Conservation (phyloP, 441 rosid genomes). For the Adansonia rubrostipa region DNA sequence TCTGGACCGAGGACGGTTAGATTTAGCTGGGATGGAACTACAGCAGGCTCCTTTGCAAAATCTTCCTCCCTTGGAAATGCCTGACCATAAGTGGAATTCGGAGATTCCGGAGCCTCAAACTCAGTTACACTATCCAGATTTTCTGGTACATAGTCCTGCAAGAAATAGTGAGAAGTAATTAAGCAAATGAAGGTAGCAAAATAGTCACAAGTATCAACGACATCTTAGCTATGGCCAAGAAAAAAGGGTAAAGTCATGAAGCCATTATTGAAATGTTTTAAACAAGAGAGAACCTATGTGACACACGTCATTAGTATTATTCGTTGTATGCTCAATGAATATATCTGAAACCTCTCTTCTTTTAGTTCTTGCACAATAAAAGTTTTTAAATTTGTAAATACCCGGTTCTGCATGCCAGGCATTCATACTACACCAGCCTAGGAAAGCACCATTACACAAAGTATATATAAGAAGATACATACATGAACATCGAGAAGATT, state of each 20-base stretch:
- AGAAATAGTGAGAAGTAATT: not conserved
- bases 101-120: slow-evolving; percentile 85
- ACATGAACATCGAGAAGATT: slow-evolving; percentile 88
- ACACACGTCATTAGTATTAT: not conserved
- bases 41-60: slow-evolving; percentile 72
- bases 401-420: not conserved
- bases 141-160: slow-evolving; percentile 80
- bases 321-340: not conserved
- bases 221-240: not conserved
- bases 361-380: not conserved
- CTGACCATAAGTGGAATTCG: slow-evolving; percentile 73
- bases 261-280: not conserved
- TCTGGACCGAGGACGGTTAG: slow-evolving; percentile 62
- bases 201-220: not conserved
- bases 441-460: not conserved
- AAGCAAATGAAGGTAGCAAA: slow-evolving; percentile 10
- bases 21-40: slow-evolving; percentile 75
- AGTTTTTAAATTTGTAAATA: not conserved
- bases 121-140: slow-evolving; percentile 73
- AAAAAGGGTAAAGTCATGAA: not conserved
- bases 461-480: slow-evolving; percentile 39
- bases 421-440: not conserved
- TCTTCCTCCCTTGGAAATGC: slow-evolving; percentile 66
- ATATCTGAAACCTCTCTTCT: not conserved
- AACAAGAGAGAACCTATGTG: not conserved